phyloP scores from a whole-genome alignment of 768 basidiomycete genomes.

The Stropharia rugosoannulata region DNA sequence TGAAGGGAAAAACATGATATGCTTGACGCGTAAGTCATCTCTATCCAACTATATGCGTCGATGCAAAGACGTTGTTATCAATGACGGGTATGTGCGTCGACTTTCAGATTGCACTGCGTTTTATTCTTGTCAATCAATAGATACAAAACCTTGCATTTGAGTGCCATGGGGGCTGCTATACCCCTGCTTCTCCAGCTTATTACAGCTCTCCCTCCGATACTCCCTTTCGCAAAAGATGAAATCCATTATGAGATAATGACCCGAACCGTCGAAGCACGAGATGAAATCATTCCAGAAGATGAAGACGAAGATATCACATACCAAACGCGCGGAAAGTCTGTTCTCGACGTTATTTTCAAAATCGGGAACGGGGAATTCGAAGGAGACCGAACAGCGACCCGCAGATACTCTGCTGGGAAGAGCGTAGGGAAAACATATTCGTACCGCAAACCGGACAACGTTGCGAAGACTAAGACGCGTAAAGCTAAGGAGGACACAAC shows the following conservation, averaged over 20 bases:
- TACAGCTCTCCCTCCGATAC: conserved; percentile 67
- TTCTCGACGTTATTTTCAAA: conserved; percentile 56
- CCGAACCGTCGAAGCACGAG: conserved; percentile 70
- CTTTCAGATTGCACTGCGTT: not conserved
- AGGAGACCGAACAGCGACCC: conserved; percentile 28
- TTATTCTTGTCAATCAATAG: conserved; percentile 31
- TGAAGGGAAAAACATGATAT: conserved; percentile 81
- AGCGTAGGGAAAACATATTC: conserved; percentile 13
- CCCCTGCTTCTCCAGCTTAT: conserved; percentile 73
- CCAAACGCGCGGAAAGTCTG: conserved; percentile 70
- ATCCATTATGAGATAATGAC: conserved; percentile 63
- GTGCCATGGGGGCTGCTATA: conserved; percentile 89
- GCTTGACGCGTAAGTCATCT: conserved; percentile 73
- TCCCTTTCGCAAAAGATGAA: conserved; percentile 66
- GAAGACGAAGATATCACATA: conserved; percentile 70
- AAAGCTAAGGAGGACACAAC: conserved; percentile 11
- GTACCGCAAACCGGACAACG: conserved; percentile 3
- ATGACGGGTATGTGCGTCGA: conserved; percentile 57
- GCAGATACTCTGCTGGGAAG: conserved; percentile 25
- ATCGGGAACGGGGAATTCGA: conserved; percentile 64
- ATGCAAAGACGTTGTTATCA: conserved; percentile 70
- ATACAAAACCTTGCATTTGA: conserved; percentile 71
- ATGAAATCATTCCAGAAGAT: conserved; percentile 77
- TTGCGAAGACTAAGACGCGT: conserved; percentile 10
- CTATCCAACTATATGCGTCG: conserved; percentile 73